Evolutionary conservation across 2,329 filamentous ascomycete genomes (phyloP).

Genomic region (Alternaria postmessia): DNA sequence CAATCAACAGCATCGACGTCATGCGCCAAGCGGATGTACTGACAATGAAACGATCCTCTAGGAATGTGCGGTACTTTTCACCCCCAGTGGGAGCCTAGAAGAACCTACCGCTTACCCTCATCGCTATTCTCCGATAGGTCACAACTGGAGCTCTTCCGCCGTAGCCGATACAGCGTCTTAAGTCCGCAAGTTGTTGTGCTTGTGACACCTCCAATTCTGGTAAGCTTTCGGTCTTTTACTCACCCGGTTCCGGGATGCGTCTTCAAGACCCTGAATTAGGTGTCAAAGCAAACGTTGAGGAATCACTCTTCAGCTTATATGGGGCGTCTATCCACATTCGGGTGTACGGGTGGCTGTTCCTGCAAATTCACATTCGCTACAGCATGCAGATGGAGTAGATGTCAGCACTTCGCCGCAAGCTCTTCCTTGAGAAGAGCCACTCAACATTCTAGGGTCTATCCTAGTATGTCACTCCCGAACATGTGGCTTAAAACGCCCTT

Average conservation of each 20-base stretch:
- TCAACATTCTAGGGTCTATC: slow-evolving; percentile 7
- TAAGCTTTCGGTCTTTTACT: slow-evolving; percentile 22
- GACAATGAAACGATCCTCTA: neutral
- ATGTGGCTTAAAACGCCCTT: slow-evolving; percentile 5
- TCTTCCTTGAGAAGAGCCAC: slow-evolving; percentile 15
- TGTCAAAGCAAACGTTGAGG: slow-evolving; percentile 2
- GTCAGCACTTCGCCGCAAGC: slow-evolving; percentile 8
- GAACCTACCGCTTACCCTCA: slow-evolving; percentile 6
- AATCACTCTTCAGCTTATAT: neutral
- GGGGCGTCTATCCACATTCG: slow-evolving; percentile 2
- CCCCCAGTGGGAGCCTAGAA: neutral
- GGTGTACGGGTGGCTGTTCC: slow-evolving; percentile 10
- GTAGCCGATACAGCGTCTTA: slow-evolving; percentile 13
- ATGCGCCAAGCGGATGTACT: neutral
- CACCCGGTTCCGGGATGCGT: slow-evolving; percentile 19
- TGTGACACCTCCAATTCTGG: slow-evolving; percentile 20
- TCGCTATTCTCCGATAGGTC: slow-evolving; percentile 16
- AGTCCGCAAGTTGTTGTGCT: slow-evolving; percentile 14
- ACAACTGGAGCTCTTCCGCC: slow-evolving; percentile 8
- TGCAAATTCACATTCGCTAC: slow-evolving; percentile 8
- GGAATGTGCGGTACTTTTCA: slow-evolving; percentile 8
- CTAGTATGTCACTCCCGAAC: neutral
- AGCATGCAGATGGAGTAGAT: neutral
- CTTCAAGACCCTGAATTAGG: neutral
- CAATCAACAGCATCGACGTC: neutral